Evolutionary conservation across 495 filamentous ascomycete genomes (phyloP), one percentile per base, ranked within the genome.

Genomic region (Cetradonia linearis): DNA sequence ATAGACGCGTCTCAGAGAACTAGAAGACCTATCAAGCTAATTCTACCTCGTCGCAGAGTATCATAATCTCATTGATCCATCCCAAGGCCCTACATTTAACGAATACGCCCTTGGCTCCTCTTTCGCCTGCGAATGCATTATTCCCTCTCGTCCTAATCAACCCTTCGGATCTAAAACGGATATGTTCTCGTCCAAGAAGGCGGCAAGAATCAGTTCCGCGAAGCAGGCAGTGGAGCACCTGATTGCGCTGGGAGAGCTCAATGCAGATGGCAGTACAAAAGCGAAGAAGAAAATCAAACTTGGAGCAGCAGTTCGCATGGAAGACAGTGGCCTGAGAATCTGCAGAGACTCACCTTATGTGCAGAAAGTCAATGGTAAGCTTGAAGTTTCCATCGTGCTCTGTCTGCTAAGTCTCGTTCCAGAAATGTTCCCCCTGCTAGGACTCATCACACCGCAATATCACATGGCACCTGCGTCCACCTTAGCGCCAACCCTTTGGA

Each of bases 151-250:
- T 18, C 40, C 47, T 14, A 28, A 42, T 10, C 38, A 44, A 30
- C 6, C 36, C n/a, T 61, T 66, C 33, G 62, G 64, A 31, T 59
- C 62, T 25, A 28, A 53, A 20, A 42, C 47, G 28, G 42, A 27
- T 4, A 27, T 62, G n/a, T 70, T 71, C 56, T 49, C 66, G 9
- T 69, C 40, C 36, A 71, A 71, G 59, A 70, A 71, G 46, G 61
- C 66, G 20, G 69, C 69, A 52, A 65, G 61, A n/a, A 44, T 31
- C 10, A 63, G 56, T 37, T 58, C 66, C 3, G 69, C 69, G 14
- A 56, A 52, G 48, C 58, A 67, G 30, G 69, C 69, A 18, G 59
- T 68, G 8, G 56, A 68, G 46, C 59, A 61, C 55, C 55, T 71
- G n/a, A 71, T 70, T 27, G 34, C 40, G 23, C 42, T 59, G 10